phyloP scores from a whole-genome alignment of 176 grass and related monocot genomes.

The Cenchrus americanus region DNA sequence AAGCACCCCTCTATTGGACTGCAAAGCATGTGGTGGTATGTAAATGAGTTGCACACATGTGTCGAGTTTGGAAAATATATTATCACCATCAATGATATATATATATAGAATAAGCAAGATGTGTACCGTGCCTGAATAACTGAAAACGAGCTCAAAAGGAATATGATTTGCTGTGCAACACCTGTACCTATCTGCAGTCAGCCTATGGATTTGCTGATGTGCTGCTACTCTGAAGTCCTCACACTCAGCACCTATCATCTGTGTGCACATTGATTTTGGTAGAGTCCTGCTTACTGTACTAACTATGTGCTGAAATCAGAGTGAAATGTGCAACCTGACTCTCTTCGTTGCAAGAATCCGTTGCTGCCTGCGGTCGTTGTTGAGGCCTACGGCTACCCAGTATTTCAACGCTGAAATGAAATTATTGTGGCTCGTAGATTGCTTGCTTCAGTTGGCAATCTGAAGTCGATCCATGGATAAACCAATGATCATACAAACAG shows the following conservation, averaged over 20 bases:
- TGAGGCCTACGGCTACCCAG: too few species aligned
- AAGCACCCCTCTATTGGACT: slow-evolving; percentile 49
- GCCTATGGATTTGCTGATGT: background rate
- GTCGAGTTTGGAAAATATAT: slow-evolving; percentile 35
- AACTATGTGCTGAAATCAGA: background rate
- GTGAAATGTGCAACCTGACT: background rate
- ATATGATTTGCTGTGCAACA: slow-evolving; percentile 29
- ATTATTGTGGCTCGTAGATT: background rate
- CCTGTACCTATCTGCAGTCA: background rate
- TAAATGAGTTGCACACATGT: slow-evolving; percentile 42
- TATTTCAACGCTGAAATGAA: background rate
- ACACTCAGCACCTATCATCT: background rate
- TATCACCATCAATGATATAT: slow-evolving; percentile 37
- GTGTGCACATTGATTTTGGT: background rate
- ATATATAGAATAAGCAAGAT: slow-evolving; percentile 57
- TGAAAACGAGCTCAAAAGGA: slow-evolving; percentile 14
- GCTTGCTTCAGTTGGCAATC: background rate
- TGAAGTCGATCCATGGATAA: background rate
- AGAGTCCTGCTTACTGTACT: background rate
- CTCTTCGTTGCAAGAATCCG: background rate
- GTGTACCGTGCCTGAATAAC: slow-evolving; percentile 22
- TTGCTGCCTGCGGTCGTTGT: background rate
- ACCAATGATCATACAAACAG: background rate
- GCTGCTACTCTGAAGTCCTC: background rate
- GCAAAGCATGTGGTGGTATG: slow-evolving; percentile 48